Conservation (phyloP, 257 asterid genomes). For the Leonotis leonurus region DNA sequence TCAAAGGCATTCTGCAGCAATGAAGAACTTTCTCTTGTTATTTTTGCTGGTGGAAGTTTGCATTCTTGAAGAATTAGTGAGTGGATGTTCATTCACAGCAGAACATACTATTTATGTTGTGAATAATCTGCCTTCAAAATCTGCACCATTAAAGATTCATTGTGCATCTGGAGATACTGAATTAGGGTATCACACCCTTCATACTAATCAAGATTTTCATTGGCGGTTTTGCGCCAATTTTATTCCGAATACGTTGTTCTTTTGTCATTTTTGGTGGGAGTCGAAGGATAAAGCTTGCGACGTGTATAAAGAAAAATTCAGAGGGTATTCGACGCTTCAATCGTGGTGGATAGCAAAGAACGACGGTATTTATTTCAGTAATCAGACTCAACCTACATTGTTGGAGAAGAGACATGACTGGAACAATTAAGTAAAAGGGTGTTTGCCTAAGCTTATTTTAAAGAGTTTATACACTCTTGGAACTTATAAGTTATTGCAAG, state of each 20-base stretch:
- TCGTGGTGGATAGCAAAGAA: conserved; percentile 1
- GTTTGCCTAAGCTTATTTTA: no score
- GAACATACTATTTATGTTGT: background rate
- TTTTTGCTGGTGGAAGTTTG: background rate
- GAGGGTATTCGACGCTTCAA: no score
- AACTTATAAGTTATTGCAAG: no score
- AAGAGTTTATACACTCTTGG: no score
- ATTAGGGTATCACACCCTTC: background rate
- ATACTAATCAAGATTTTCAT: background rate
- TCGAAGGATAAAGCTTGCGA: background rate
- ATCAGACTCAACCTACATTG: no score
- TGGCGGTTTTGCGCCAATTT: background rate
- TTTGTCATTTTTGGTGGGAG: no score
- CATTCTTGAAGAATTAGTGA: background rate
- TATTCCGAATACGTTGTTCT: background rate
- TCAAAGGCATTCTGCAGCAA: background rate
- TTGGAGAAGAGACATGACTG: background rate
- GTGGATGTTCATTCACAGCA: no score
- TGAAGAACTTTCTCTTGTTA: background rate
- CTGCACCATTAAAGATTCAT: background rate
- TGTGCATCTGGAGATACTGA: background rate
- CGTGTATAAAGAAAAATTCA: no score
- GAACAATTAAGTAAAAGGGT: background rate
- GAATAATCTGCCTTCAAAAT: background rate
- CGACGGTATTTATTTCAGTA: no score